These are phyloP conservation scores for Raffaelea ambrosiae DNA, from an alignment of 2,329 filamentous ascomycete species.

Conservation along the genomic window DNA sequence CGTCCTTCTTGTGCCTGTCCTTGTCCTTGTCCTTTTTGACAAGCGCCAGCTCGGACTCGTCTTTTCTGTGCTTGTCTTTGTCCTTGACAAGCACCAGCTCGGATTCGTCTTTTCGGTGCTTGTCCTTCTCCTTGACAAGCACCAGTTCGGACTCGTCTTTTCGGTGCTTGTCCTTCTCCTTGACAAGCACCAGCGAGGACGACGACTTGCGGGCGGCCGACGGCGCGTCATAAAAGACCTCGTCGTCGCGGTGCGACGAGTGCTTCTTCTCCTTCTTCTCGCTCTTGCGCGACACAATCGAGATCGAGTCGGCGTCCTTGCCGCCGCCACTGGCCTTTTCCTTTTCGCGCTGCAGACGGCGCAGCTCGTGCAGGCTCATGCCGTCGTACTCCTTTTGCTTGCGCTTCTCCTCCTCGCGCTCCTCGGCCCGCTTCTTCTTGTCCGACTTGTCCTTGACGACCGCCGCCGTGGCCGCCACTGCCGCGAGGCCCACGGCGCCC, in stretches of 20 bases:
- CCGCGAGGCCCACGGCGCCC: background rate
- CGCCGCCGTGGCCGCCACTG: background rate
- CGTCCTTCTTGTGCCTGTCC: too few relatives aligned
- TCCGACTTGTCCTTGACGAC: background rate
- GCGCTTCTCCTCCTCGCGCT: background rate
- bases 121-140: conserved; percentile 16
- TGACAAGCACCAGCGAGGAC: too few relatives aligned
- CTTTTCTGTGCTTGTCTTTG: background rate
- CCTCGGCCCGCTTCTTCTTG: background rate
- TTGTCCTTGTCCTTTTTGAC: background rate
- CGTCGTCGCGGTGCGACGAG: background rate
- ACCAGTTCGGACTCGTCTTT: background rate
- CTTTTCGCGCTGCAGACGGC: background rate
- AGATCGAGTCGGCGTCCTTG: background rate
- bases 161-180: too few relatives aligned
- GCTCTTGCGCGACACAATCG: background rate
- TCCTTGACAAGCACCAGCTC: background rate
- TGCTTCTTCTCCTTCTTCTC: background rate
- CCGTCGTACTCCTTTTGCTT: background rate
- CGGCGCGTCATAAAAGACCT: background rate
- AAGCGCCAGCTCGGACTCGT: background rate
- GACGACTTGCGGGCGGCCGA: too few relatives aligned
- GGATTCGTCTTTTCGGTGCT: conserved; percentile 7
- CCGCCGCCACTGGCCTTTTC: background rate
- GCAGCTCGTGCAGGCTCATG: background rate